Evolutionary conservation across 441 rosid species (phyloP).

Genomic region (Viola pubescens): DNA sequence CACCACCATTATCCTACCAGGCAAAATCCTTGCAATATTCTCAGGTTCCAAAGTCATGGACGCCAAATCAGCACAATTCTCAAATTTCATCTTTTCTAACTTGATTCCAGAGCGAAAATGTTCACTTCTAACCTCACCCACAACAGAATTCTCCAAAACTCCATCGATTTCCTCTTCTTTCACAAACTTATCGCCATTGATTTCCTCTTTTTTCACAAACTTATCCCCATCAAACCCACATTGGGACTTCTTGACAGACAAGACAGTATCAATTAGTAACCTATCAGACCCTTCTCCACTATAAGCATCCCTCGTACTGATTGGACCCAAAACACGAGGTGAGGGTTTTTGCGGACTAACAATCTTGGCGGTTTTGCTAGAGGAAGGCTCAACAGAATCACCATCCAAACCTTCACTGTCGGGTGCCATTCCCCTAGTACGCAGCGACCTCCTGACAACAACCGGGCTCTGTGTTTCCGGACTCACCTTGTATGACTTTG

Average conservation of each 20-base stretch:
- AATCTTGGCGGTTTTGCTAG: background rate
- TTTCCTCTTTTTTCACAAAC: slow-evolving; percentile 13
- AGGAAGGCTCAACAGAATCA: slow-evolving; percentile 19
- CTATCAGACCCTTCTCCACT: slow-evolving; percentile 29
- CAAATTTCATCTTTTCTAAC: slow-evolving; percentile 26
- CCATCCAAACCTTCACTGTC: slow-evolving; percentile 37
- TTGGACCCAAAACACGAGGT: slow-evolving; percentile 34
- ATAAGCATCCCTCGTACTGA: slow-evolving; percentile 43
- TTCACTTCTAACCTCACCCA: slow-evolving; percentile 15
- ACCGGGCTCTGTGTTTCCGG: slow-evolving; percentile 38
- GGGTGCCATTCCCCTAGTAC: slow-evolving; percentile 61
- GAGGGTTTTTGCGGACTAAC: slow-evolving; percentile 15
- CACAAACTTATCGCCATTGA: slow-evolving; percentile 9
- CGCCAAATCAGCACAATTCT: slow-evolving; percentile 30
- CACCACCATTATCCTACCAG: slow-evolving; percentile 46
- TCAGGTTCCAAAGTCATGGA: slow-evolving; percentile 42
- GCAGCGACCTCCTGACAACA: slow-evolving; percentile 56
- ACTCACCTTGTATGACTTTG: slow-evolving; percentile 33
- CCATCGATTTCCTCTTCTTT: slow-evolving; percentile 17
- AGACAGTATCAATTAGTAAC: slow-evolving; percentile 27
- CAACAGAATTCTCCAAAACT: slow-evolving; percentile 1
- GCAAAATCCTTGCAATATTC: slow-evolving; percentile 57
- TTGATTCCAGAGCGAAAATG: slow-evolving; percentile 18
- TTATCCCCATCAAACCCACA: slow-evolving; percentile 11
- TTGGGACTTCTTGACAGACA: slow-evolving; percentile 18